Evolutionary conservation across 1,139 yeast species (phyloP), one percentile per base, ranked within the genome.

Genomic region (Yamadazyma atlantica): DNA sequence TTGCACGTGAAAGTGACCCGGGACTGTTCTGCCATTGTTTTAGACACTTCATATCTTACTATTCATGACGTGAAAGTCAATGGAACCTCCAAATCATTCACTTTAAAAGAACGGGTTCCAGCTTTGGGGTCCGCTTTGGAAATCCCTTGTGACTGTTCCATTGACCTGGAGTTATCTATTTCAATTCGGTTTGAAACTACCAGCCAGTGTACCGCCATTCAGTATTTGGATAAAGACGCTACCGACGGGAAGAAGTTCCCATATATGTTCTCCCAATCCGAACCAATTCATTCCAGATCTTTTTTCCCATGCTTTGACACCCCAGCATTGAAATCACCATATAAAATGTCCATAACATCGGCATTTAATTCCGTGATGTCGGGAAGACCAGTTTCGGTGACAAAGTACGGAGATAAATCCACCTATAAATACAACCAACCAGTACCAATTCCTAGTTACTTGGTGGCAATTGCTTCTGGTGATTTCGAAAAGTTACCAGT

Each of bases 301-400:
- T 71, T 89, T 51, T 82, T 85, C 64, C 96, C 97, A 2, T 85
- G 90, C 53, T 89, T 89, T 57, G 97, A 89, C 59, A 88, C 96
- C 0, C 96, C 97, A 3, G 75, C 94, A 0, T 74, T 86, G 36
- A 89, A 89, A 60, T 74, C 89, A 3, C 69, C 81, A 0, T 85
- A 75, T 56, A 62, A 67, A 13, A 80, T 84, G 50, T 64, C 66
- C 27, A 80, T 86, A 35, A 73, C 62, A 32, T 86, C 96, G 1
- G 75, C 80, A 11, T 69, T 78, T 43, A 83, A 83, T 31, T 78
- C 80, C 2, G 78, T 88, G 29, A 80, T 86, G 64, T 81, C 92
- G 7, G 96, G 95, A 31, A 60, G 76, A 41, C 66, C 30, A 15
- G 15, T 28, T 9, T 4, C 71, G 6, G 52, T 54, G 4, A 50